These are phyloP conservation scores for Holtermanniella nyarrowii DNA, from an alignment of 768 basidiomycete genomes.

Conservation along the genomic window DNA sequence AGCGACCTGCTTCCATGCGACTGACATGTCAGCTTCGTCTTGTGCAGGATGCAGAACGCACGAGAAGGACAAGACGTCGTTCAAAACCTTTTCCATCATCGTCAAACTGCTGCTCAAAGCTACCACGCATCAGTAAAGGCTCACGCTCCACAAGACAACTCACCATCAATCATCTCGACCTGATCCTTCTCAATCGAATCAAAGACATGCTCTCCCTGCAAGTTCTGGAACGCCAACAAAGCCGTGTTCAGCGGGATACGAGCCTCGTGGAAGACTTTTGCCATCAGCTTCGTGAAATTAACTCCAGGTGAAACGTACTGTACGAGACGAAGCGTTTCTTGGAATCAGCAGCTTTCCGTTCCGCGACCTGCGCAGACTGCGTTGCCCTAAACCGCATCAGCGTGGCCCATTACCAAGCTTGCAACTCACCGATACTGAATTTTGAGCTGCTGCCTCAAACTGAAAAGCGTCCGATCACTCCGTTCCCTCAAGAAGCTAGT, in stretches of 20 bases:
- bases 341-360: conserved; percentile 60
- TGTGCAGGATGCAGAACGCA: no score
- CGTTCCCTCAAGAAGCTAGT: conserved; percentile 46
- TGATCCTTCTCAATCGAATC: conserved; percentile 51
- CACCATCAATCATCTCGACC: conserved; percentile 78
- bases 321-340: conserved; percentile 60
- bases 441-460: conserved; percentile 64
- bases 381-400: conserved; percentile 43
- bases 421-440: conserved; percentile 47
- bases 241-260: conserved; percentile 49
- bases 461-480: conserved; percentile 56
- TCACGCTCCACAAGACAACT: conserved; percentile 50
- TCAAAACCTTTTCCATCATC: conserved; percentile 37
- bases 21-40: conserved; percentile 4
- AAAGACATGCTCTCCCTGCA: conserved; percentile 67
- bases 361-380: conserved; percentile 65
- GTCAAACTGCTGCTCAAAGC: conserved; percentile 31
- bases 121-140: not conserved
- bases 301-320: conserved; percentile 11
- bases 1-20: conserved; percentile 35
- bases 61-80: conserved; percentile 38
- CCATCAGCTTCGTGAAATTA: not conserved
- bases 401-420: not conserved
- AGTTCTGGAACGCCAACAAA: conserved; percentile 79
- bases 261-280: conserved; percentile 45